phyloP scores from a whole-genome alignment of 805 yeast genomes.

The Myxozyma sirexii region DNA sequence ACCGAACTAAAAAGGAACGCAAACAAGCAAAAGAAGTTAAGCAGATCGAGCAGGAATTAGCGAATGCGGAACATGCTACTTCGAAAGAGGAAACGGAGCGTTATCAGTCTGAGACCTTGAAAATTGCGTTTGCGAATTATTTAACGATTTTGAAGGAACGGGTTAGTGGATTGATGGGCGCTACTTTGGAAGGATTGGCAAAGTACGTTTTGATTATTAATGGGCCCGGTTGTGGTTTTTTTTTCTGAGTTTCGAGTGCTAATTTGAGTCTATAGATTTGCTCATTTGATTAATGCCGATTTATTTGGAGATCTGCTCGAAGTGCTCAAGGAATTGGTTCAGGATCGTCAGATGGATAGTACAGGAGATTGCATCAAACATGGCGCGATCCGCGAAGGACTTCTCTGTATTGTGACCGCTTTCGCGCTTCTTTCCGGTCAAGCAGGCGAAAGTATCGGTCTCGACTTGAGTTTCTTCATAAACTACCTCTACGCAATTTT shows the following conservation, averaged over 20 bases:
- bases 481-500: conserved; percentile 71
- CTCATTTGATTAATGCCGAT: conserved; percentile 91
- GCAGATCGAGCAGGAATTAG: conserved; percentile 85
- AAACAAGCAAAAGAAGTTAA: conserved; percentile 85
- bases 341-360: conserved; percentile 26
- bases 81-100: conserved; percentile 85
- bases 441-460: conserved; percentile 66
- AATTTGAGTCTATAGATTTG: conserved; percentile 50
- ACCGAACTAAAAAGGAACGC: conserved; percentile 85
- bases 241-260: not conserved
- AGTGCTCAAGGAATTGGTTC: conserved; percentile 79
- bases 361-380: conserved; percentile 47
- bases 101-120: conserved; percentile 81
- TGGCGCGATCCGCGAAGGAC: conserved; percentile 57
- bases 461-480: conserved; percentile 81
- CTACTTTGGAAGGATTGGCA: conserved; percentile 89
- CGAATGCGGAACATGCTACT: conserved; percentile 82
- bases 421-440: conserved; percentile 82
- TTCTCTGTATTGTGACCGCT: conserved; percentile 85
- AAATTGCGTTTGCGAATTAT: conserved; percentile 70
- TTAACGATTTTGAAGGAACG: conserved; percentile 71
- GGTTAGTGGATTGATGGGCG: conserved; percentile 70
- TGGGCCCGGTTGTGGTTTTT: too few relatives aligned
- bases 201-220: conserved; percentile 39
- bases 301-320: conserved; percentile 89